A percentile compares a stretch with the other conserved stretches of the same genome.
These are phyloP conservation scores for Candida arabinofermentans DNA, from an alignment of 805 yeast genomes.

Conservation along the genomic window DNA sequence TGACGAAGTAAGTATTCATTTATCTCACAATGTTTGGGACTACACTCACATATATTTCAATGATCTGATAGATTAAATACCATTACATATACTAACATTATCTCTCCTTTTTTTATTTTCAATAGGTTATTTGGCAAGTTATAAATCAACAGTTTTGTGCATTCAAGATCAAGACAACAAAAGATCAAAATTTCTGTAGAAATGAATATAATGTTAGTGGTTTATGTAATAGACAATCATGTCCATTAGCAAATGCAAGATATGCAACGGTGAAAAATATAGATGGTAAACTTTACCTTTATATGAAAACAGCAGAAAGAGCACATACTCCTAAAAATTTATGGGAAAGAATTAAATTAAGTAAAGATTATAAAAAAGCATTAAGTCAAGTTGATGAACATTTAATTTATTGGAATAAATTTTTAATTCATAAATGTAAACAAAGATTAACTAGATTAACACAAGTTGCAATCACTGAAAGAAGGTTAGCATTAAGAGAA, in stretches of 20 bases:
- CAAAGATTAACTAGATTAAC: slow-evolving; percentile 93
- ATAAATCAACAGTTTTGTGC: slow-evolving; percentile 95
- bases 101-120: slow-evolving; percentile 7
- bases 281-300: slow-evolving; percentile 75
- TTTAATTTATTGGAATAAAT: slow-evolving; percentile 89
- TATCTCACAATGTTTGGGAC: background rate
- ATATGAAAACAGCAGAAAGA: slow-evolving; percentile 97
- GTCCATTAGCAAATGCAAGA: slow-evolving; percentile 93
- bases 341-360: slow-evolving; percentile 93
- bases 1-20: slow-evolving; percentile 31
- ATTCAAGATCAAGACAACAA: slow-evolving; percentile 83
- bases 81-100: slow-evolving; percentile 5
- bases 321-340: slow-evolving; percentile 90
- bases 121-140: slow-evolving; percentile 92
- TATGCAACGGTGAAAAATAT: slow-evolving; percentile 83
- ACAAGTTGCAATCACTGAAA: slow-evolving; percentile 92
- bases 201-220: slow-evolving; percentile 97
- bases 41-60: too few relatives aligned
- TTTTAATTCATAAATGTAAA: slow-evolving; percentile 87
- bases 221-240: slow-evolving; percentile 85
- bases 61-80: background rate
- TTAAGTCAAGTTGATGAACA: slow-evolving; percentile 84
- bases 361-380: slow-evolving; percentile 86
- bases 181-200: slow-evolving; percentile 88
- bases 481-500: slow-evolving; percentile 85